Base-by-base conservation (phyloP, 169 alveolate species). In the Babesia microti region DNA sequence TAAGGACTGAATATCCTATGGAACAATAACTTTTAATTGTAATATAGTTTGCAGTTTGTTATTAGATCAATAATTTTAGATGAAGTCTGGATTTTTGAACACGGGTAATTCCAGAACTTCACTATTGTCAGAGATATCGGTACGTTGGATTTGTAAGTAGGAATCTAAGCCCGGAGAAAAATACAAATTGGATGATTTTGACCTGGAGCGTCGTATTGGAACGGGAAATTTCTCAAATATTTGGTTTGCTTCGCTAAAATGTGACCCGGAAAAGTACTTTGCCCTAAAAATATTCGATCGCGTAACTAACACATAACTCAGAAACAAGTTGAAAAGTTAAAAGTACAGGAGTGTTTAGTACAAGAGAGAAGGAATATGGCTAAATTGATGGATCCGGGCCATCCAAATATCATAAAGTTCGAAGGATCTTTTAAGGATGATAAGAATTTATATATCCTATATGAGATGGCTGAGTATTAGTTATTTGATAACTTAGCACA, bases 211-310 rank as follows among this genome's bases (percentile, higher is more conserved):
- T 44, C 61, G 51, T 41, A 52, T 82, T 24, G 90, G 90, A 23
- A 35, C 68, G 33, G 90, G 87, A 5, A 82, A 74, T 40, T 73
- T 74, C 41, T 79, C 85, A 17, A 79, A 78, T 24, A 80, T 82
- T 7, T 79, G 83, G 66, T 73, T 70, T 48, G 90, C 76, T 23
- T 69, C 84, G 28, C 74, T 69, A 15, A 72, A 69, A 41, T 56
- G 71, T 36, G 34, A 68, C 9, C 84, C 81, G 15, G 45, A 61
- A 18, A 66, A 56, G 37, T 50, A 66, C 14, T 79, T 41, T 43
- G 84, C 90, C n/a, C 65, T 82, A 17, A 82, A 82, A 66, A 51
- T 78, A n/a, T 72, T 76, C 45, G 49, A 79, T 37, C 36, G 48
- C 48, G 85, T 75, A 49, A 27, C 57, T 0, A 0, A 3, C 5